Conservation (phyloP, 768 basidiomycete species). For the Tricholoma flavovirens region DNA sequence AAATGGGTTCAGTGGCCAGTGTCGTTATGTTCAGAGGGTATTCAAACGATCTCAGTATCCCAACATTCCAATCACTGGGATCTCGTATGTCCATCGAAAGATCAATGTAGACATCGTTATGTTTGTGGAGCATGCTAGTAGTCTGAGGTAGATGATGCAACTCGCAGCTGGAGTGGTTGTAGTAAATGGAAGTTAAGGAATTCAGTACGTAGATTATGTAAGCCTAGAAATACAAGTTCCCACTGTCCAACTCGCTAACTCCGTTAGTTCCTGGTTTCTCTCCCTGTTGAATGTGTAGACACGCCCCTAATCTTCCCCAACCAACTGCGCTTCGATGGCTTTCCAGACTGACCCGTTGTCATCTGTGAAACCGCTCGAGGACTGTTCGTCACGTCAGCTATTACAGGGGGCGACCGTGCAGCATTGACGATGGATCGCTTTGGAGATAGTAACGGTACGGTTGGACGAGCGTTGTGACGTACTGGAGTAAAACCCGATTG, state of each 20-base stretch:
- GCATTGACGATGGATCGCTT: constrained; percentile 30
- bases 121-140: constrained; percentile 36
- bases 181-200: no score
- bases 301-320: constrained; percentile 61
- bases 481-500: constrained; percentile 72
- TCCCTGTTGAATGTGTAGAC: constrained; percentile 24
- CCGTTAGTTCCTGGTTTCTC: background rate
- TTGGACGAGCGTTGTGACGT: constrained; percentile 40
- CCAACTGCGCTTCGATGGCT: constrained; percentile 59
- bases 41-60: constrained; percentile 41
- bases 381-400: constrained; percentile 64
- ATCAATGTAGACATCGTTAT: constrained; percentile 36
- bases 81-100: constrained; percentile 56
- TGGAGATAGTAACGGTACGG: constrained; percentile 42
- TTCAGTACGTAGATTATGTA: background rate
- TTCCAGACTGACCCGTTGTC: constrained; percentile 27
- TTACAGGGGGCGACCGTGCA: constrained; percentile 31
- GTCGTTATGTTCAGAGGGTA: constrained; percentile 47
- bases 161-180: no score
- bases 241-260: background rate
- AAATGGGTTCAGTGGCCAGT: constrained; percentile 54
- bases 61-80: constrained; percentile 51
- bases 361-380: constrained; percentile 29
- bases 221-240: constrained; percentile 25
- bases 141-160: no score